These are phyloP conservation scores for Sugiyamaella chiloensis DNA, from an alignment of 805 yeast genomes.

Conservation along the genomic window DNA sequence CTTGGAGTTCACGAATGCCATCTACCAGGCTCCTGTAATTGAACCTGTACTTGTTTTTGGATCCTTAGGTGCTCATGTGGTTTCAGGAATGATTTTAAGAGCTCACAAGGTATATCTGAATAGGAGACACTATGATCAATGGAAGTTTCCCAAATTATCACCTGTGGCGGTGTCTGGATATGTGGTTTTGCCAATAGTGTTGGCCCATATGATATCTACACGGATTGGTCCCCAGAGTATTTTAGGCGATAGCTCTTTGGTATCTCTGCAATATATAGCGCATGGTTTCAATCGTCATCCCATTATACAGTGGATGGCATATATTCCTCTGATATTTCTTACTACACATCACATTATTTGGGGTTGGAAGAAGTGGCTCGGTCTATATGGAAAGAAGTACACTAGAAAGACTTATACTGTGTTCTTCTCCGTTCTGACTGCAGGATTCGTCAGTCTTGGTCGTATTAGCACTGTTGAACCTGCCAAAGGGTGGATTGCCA, in stretches of 20 bases:
- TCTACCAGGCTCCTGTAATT: slow-evolving; percentile 53
- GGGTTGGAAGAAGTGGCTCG: slow-evolving; percentile 50
- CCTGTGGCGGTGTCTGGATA: slow-evolving; percentile 65
- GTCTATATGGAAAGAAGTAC: slow-evolving; percentile 20
- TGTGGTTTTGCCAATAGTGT: slow-evolving; percentile 44
- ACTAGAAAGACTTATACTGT: slow-evolving; percentile 6
- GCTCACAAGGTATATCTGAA: slow-evolving; percentile 34
- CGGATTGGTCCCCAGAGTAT: slow-evolving; percentile 48
- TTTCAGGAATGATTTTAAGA: slow-evolving; percentile 50
- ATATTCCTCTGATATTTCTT: slow-evolving; percentile 37
- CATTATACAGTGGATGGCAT: slow-evolving; percentile 32
- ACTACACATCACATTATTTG: slow-evolving; percentile 52
- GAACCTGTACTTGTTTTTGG: slow-evolving; percentile 49
- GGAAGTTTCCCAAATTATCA: slow-evolving; percentile 42
- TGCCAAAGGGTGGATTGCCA: slow-evolving; percentile 22
- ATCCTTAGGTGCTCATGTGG: slow-evolving; percentile 46
- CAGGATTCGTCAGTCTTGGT: slow-evolving; percentile 11
- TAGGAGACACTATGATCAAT: slow-evolving; percentile 26
- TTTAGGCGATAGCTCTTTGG: slow-evolving; percentile 61
- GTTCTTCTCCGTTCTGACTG: slow-evolving; percentile 3
- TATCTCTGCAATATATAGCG: slow-evolving; percentile 50
- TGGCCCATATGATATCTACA: slow-evolving; percentile 46
- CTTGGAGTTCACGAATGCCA: slow-evolving; percentile 54
- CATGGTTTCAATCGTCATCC: slow-evolving; percentile 37
- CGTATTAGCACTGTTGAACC: slow-evolving; percentile 13